phyloP scores from a whole-genome alignment of 306 rosid species.

The Malus fusca region DNA sequence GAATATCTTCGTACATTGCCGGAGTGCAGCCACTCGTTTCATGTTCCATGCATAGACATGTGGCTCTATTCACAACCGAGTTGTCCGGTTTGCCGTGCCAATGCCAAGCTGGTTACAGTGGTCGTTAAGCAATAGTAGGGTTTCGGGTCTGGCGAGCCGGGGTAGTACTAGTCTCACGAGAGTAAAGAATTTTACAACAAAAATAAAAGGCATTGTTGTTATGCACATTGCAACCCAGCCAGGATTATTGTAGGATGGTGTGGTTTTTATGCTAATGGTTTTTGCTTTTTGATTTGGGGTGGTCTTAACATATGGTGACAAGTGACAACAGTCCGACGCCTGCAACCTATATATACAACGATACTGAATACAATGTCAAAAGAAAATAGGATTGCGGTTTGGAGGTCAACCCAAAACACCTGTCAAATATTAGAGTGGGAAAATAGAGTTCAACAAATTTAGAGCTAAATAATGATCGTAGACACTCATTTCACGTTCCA shows the following conservation, averaged over 20 bases:
- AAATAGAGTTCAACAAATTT: too few relatives aligned
- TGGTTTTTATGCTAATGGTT: background rate
- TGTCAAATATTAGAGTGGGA: too few relatives aligned
- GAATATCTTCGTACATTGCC: conserved; percentile 52
- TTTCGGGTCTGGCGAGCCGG: background rate
- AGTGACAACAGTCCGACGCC: too few relatives aligned
- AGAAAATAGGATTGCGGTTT: too few relatives aligned
- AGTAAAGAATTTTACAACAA: background rate
- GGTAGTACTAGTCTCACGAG: background rate
- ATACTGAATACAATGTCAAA: too few relatives aligned
- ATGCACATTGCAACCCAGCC: background rate
- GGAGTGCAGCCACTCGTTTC: conserved; percentile 59
- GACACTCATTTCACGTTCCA: conserved; percentile 48
- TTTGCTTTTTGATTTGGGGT: background rate
- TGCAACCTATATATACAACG: too few relatives aligned
- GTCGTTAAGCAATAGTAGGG: background rate
- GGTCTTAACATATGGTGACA: too few relatives aligned
- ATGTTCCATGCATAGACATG: conserved; percentile 52
- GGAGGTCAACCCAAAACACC: too few relatives aligned
- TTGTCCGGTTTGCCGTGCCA: conserved; percentile 57
- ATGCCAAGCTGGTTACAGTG: conserved; percentile 4
- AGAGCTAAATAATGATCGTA: too few relatives aligned
- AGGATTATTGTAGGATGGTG: background rate
- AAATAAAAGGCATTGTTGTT: background rate
- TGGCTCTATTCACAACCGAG: conserved; percentile 54